Evolutionary conservation across 805 yeast genomes (phyloP), one percentile per base, ranked within the genome.

Genomic region (Ogataea nonfermentans): DNA sequence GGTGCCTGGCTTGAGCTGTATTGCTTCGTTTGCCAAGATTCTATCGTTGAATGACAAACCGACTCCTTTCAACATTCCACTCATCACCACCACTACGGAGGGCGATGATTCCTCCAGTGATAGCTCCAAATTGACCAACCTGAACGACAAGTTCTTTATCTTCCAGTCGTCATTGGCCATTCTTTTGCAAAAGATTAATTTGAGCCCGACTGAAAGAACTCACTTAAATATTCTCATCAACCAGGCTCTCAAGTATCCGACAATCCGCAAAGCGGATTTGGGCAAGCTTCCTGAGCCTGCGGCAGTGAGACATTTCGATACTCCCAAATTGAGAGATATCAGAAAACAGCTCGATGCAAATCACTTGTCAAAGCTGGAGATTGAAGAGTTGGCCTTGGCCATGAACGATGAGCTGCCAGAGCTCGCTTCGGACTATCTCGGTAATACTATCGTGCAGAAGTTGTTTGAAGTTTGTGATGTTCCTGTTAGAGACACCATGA

Each of bases 381-480:
- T 88, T 31, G 97, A 90, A 58, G 89, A 80, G 47, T 65, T 88
- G 26, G 88, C 95, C 6, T 57, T 88, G 37, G 84, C 88, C 4
- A 86, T 91, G 90, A 65, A 85, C 44, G 83, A 78, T 44, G 97
- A 93, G 61, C 72, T 93, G 43, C 95, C 97, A 2, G 95, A 87
- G 56, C 70, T 93, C 37, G 79, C 96, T 19, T 80, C 91, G 38
- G 99, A 93, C 63, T 93, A 93, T 57, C 68, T 93, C 39, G 99
- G 99, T 14, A 93, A 93, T 59, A 93, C 99, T 0, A 85, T 93
- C 32, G 95, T 91, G 12, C 99, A 93, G 65, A 90, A 89, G 59
- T 65, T 93, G 22, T 90, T 90, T 57, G 84, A 84, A 32, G 69
- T 72, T 37, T 75, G 88, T 31, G 76, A 86, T 4, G 77, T 82